Base-by-base conservation (phyloP, 164 flowering plant genomes). In the Annona cherimola region DNA sequence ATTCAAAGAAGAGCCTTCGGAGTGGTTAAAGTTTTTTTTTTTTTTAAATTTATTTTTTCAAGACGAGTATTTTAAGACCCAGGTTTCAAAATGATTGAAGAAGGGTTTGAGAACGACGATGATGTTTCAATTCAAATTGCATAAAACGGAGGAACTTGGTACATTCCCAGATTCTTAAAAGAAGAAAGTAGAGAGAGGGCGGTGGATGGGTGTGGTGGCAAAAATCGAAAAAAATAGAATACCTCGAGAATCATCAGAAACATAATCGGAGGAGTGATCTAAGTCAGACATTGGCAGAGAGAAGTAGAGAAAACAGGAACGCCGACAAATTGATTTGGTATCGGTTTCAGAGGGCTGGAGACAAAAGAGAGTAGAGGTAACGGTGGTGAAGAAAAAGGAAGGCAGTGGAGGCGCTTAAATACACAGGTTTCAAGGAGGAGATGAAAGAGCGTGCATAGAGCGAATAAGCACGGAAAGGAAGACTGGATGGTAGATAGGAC, bases 1-100 rank as follows among this genome's bases (percentile, higher is more conserved):
- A 12, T 63, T 35, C 26, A 45, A 71, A 71, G 26, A 73, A 69
- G 71, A 69, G 75, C 80, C 84, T 81, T 45, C 71, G 35, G 78
- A 76, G 61, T 75, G 80, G 41, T 45, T 70, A 62, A 74, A 26
- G 35, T 26, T 26, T 26, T 26, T 26, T 26, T 26, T 26, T 26
- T 26, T 26, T 26, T 26, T 26, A 26, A 26, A n/a, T n/a, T n/a
- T n/a, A n/a, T n/a, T n/a, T n/a, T 26, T 26, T 26, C 35, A 26
- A 26, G 35, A 26, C 35, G 35, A 26, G 35, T 1, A 26, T 26
- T 26, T 0, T 26, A 26, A 26, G 35, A 26, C 35, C 35, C 35
- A 26, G 35, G 35, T 26, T 26, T 26, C 35, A 26, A 26, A 26
- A 26, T 26, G 35, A 26, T 26, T 26, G 35, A 26, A 26, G 35